Base-by-base conservation (phyloP, 257 asterid species). In the Fraxinus cuspidata region DNA sequence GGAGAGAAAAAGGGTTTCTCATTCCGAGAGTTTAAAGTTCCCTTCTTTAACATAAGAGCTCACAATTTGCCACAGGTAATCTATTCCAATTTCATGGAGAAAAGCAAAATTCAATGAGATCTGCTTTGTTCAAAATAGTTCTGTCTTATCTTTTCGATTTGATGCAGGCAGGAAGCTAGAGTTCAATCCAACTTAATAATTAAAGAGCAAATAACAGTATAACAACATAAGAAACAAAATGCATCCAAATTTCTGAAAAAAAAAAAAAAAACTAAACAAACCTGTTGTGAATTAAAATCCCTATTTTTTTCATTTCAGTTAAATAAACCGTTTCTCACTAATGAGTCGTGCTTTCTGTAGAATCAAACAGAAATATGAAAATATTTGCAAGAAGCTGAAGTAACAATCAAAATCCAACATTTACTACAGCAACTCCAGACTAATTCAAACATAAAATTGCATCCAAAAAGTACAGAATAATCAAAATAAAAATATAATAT, bases 391-490 rank as follows among this genome's bases (percentile, higher is more conserved):
- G 23, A 53, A 53, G 63, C 2, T 21, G 21, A 7, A 19, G 21
- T 18, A n/a, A 53, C 64, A 53, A 19, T 56, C 12, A 56, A 56
- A 56, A 56, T 7, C 11, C 34, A 63, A 23, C 16, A 63, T 12
- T 27, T 12, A 23, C 69, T 3, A 11, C 16, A 9, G 69, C 31
- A 63, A 10, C 31, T 60, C 16, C 34, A 25, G 69, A 63, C 69
- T 4, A 13, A 64, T 75, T 71, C 77, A 29, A 64, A 73, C 38
- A 31, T 63, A 63, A 63, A 63, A 25, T 63, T 63, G 69, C 35
- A 72, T 25, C 68, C n/a, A 23, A 8, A 21, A 15, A 11, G 7
- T 25, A 63, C 40, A 56, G 27, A 40, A 21, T 7, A 8, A 68
- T 3, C 37, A 69, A 78, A 77, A 70, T 29, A 74, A 68, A 47